A percentile compares a stretch with the other conserved stretches of the same genome.
phyloP scores from a whole-genome alignment of 225 moss, liverwort and hornwort genomes.

The Physcomitrellopsis africana region DNA sequence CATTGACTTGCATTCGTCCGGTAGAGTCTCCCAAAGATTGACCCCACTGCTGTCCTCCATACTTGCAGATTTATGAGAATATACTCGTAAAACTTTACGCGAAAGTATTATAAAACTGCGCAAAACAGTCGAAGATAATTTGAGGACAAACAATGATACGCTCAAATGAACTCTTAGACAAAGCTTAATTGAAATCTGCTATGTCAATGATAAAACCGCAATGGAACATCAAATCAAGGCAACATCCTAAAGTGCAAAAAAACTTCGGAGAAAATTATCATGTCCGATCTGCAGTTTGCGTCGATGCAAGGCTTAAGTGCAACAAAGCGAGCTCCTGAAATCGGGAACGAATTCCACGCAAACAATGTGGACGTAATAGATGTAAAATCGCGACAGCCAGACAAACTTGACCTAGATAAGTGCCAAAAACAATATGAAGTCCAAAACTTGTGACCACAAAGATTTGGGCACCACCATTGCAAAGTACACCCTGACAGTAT shows the following conservation, averaged over 20 bases:
- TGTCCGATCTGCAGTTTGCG: conserved; percentile 1
- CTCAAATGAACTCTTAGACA: conserved; percentile 13
- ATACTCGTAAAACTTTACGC: conserved; percentile 11
- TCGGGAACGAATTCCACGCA: conserved; percentile 1
- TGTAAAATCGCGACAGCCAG: neutral
- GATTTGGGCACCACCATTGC: neutral
- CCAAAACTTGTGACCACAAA: conserved; percentile 3
- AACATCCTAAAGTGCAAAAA: conserved; percentile 15
- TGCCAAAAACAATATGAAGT: neutral
- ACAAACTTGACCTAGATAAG: conserved; percentile 17
- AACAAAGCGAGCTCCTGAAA: conserved; percentile 15
- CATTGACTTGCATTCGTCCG: conserved; percentile 95
- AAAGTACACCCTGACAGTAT: neutral
- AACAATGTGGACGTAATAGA: conserved; percentile 1
- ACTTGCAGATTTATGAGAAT: neutral
- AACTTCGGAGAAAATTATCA: neutral
- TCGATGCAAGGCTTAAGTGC: neutral
- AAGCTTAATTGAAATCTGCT: conserved; percentile 4
- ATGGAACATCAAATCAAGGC: conserved; percentile 8
- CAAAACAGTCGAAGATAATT: conserved; percentile 24
- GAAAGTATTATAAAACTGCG: conserved; percentile 30
- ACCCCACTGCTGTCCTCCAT: conserved; percentile 45
- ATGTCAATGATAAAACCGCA: neutral
- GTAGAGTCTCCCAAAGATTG: conserved; percentile 79
- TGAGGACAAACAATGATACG: conserved; percentile 8